Percentiles rank a stretch among this genome's conserved stretches.
phyloP scores from a whole-genome alignment of 2,329 filamentous ascomycete genomes.

The Penicillium sclerotigenum region DNA sequence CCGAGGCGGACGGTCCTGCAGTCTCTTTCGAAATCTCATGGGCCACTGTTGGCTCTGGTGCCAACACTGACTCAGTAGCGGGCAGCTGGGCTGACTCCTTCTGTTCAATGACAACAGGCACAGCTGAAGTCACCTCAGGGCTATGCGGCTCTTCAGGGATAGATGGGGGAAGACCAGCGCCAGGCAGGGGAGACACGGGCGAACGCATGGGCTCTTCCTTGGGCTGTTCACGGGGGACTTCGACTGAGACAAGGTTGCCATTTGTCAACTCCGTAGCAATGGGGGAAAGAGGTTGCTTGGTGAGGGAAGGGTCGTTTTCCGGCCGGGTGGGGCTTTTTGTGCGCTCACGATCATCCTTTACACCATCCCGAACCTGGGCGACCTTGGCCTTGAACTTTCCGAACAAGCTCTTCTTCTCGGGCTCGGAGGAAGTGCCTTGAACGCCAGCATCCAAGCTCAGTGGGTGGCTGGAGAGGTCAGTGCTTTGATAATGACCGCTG shows the following conservation, averaged over 20 bases:
- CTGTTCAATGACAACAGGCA: constrained; percentile 3
- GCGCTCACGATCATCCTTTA: constrained; percentile 53
- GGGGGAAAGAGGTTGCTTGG: constrained; percentile 38
- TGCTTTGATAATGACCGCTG: constrained; percentile 52
- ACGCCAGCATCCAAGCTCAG: constrained; percentile 42
- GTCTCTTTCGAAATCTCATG: constrained; percentile 1
- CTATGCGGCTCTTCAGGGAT: constrained; percentile 37
- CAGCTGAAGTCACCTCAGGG: constrained; percentile 22
- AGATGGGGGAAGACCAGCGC: constrained; percentile 30
- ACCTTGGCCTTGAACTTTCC: constrained; percentile 65
- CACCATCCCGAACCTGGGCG: constrained; percentile 52
- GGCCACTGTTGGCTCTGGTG: neutral
- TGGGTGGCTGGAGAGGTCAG: constrained; percentile 36
- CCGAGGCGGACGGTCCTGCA: neutral
- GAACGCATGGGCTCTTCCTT: constrained; percentile 25
- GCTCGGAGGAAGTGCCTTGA: constrained; percentile 37
- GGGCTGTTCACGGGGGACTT: constrained; percentile 21
- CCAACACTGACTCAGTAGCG: neutral
- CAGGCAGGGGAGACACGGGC: constrained; percentile 30
- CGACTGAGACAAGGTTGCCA: constrained; percentile 22
- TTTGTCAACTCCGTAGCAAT: constrained; percentile 21
- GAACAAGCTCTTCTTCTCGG: constrained; percentile 59
- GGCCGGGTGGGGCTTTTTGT: constrained; percentile 50
- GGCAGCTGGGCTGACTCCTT: constrained; percentile 1
- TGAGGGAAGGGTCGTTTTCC: constrained; percentile 34